A percentile compares a stretch with the other conserved stretches of the same genome.
Conservation (phyloP, 345 rosid species). For the Litchi chinensis region DNA sequence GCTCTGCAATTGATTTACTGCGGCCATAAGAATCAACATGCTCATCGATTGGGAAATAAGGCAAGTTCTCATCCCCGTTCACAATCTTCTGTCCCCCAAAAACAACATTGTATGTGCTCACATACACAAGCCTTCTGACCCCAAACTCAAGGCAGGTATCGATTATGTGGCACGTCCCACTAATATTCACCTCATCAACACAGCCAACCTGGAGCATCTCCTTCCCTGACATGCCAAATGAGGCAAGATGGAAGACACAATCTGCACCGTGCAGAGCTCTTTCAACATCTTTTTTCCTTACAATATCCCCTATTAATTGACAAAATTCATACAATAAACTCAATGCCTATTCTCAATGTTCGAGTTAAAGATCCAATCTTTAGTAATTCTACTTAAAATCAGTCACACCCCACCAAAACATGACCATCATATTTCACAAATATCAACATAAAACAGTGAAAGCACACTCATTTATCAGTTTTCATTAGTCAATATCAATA, state of each 20-base stretch:
- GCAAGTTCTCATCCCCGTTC: constrained; percentile 75
- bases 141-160: constrained; percentile 67
- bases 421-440: neutral
- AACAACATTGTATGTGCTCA: constrained; percentile 89
- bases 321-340: neutral
- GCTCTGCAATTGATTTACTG: constrained; percentile 83
- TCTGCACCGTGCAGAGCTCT: constrained; percentile 66
- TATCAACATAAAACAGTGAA: neutral
- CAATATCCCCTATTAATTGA: constrained; percentile 57
- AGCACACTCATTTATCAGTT: neutral
- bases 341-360: neutral
- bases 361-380: neutral
- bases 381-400: neutral
- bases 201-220: constrained; percentile 90
- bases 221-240: constrained; percentile 93
- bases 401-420: neutral
- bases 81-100: constrained; percentile 86
- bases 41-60: constrained; percentile 78
- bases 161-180: constrained; percentile 77
- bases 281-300: constrained; percentile 57
- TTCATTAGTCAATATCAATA: too few species aligned
- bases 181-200: constrained; percentile 77
- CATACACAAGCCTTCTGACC: constrained; percentile 73
- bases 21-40: constrained; percentile 78
- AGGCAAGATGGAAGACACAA: constrained; percentile 90